phyloP scores from a whole-genome alignment of 257 asterid species.

The Ophiorrhiza pumila region DNA sequence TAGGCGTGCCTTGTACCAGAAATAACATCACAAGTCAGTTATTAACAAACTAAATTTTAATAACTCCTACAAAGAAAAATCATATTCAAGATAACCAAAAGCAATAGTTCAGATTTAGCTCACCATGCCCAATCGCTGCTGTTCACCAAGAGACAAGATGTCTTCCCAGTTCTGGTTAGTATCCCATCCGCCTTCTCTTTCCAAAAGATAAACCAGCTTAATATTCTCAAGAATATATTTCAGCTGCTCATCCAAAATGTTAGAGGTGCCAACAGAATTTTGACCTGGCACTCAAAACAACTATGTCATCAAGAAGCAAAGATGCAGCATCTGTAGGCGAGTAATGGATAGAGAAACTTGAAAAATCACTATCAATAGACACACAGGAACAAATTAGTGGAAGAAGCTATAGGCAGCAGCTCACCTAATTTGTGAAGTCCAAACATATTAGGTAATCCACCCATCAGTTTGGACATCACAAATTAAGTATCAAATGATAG shows the following conservation, averaged over 20 bases:
- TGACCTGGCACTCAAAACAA: constrained; percentile 48
- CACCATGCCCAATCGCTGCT: constrained; percentile 97
- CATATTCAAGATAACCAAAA: neutral
- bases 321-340: neutral
- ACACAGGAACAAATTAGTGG: neutral
- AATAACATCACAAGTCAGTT: constrained; percentile 18
- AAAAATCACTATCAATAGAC: neutral
- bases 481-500: too few species aligned
- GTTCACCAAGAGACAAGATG: constrained; percentile 96
- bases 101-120: constrained; percentile 21
- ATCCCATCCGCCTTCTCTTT: constrained; percentile 98
- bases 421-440: neutral
- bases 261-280: constrained; percentile 30
- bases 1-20: constrained; percentile 70
- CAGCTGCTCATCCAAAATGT: constrained; percentile 58
- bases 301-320: constrained; percentile 13
- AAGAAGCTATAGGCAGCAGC: neutral
- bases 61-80: neutral
- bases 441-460: neutral
- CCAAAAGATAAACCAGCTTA: constrained; percentile 78
- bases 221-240: constrained; percentile 77
- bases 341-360: neutral
- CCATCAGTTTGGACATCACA: neutral
- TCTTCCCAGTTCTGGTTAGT: constrained; percentile 94
- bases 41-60: neutral